Base-by-base conservation (phyloP, 345 rosid species). In the Citrus hindsii region DNA sequence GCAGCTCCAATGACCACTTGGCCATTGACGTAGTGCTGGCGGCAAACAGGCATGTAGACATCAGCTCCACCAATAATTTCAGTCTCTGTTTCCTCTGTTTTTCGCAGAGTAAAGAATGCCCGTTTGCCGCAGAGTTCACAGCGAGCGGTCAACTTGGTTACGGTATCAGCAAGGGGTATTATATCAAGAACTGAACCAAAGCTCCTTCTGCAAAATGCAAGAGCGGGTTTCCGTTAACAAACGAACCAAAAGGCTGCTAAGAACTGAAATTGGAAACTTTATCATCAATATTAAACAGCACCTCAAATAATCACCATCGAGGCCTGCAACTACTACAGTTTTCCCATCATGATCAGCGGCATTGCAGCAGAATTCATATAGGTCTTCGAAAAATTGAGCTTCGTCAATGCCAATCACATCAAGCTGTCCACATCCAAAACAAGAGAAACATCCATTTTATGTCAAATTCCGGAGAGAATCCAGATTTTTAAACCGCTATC, bases 291-390 rank as follows among this genome's bases (percentile, higher is more conserved):
- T 16, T 60, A 24, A 10, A 32, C 42, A 9, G 5, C 61, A 89
- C 99, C 99, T 96, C 73, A 94, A 80, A 77, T 92, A 96, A 80
- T 96, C 99, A 7, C 98, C 99, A 58, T 94, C 98, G 1, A 96
- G 88, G 35, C 99, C 99, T 0, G 97, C 94, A 19, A 90, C 88
- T 27, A 96, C 85, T 24, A 96, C 83, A 5, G 82, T 90, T 79
- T 96, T 94, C 16, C 98, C 91, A 64, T 96, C 98, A 2, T 74
- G 83, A 71, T 94, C 99, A 28, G 97, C 99, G n/a, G 91, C 93
- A 73, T 87, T 79, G 82, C 88, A 85, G 81, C 99, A 96, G 83
- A 96, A 96, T 79, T 90, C 98, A 71, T 96, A 96, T 4, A 96
- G 95, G 76, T 96, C 99, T 69, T 88, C 94, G 30, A 96, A 96